Evolutionary conservation across 768 basidiomycete species (phyloP).

Genomic region (Termitomyces sp.): DNA sequence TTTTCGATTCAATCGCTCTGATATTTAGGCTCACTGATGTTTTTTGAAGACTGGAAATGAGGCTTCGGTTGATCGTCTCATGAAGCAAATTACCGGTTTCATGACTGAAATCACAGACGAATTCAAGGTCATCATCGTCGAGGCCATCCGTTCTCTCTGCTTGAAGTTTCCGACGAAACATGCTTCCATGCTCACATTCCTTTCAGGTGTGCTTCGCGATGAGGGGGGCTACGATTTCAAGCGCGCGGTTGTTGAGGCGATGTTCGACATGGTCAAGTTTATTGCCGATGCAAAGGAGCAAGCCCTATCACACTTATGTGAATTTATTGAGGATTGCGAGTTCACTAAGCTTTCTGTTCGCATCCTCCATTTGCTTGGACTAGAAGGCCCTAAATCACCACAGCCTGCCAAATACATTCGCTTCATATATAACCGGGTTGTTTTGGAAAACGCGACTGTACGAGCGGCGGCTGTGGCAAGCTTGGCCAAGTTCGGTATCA

Average conservation of each 20-base stretch:
- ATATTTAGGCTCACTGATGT: slow-evolving; percentile 2
- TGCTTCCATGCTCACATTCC: slow-evolving; percentile 94
- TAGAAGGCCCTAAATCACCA: slow-evolving; percentile 94
- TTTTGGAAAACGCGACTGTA: slow-evolving; percentile 96
- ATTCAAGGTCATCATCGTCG: slow-evolving; percentile 99
- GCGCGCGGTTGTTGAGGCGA: slow-evolving; percentile 97
- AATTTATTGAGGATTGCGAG: slow-evolving; percentile 99
- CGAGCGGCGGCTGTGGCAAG: slow-evolving; percentile 94
- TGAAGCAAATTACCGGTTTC: slow-evolving; percentile 99
- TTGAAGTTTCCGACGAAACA: slow-evolving; percentile 99
- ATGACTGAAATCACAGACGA: slow-evolving; percentile 99
- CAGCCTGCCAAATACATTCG: slow-evolving; percentile 98
- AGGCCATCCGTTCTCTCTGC: slow-evolving; percentile 96
- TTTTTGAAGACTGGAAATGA: slow-evolving; percentile 90
- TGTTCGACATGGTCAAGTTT: slow-evolving; percentile 99
- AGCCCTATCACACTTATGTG: slow-evolving; percentile 95
- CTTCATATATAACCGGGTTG: slow-evolving; percentile 99
- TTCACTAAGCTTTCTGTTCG: slow-evolving; percentile 98
- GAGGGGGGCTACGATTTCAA: slow-evolving; percentile 99
- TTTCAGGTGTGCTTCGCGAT: slow-evolving; percentile 93
- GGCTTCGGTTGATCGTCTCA: slow-evolving; percentile 96
- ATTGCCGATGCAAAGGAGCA: slow-evolving; percentile 96
- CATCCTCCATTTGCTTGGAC: slow-evolving; percentile 90
- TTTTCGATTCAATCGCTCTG: neutral
- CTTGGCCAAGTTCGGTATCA: slow-evolving; percentile 95